Evolutionary conservation across 257 asterid species (phyloP).

Genomic region (Solanum chiquidenum): DNA sequence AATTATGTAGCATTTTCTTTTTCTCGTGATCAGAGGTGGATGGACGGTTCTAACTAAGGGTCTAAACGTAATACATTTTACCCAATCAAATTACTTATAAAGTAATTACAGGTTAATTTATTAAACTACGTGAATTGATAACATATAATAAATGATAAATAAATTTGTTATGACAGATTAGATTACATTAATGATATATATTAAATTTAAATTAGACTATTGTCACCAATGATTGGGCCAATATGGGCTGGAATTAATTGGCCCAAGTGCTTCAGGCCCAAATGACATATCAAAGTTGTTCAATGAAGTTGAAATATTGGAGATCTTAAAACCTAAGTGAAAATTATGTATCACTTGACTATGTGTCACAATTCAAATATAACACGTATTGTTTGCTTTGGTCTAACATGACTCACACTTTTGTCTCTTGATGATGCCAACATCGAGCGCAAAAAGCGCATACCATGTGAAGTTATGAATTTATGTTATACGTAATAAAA

Average conservation of each 20-base stretch:
- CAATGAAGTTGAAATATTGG: not conserved
- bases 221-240: not conserved
- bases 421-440: not conserved
- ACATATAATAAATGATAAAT: not conserved
- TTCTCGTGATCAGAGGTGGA: not conserved
- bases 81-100: not conserved
- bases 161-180: not conserved
- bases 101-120: not conserved
- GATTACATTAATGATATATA: not conserved
- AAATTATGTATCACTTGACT: not conserved
- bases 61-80: not conserved
- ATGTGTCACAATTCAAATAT: not conserved
- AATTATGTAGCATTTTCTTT: not conserved
- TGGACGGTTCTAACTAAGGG: not conserved
- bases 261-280: not conserved
- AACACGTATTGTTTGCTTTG: not conserved
- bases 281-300: not conserved
- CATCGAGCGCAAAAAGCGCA: not conserved
- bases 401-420: not conserved
- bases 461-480: not conserved
- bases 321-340: too few relatives aligned
- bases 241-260: not conserved
- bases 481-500: not conserved
- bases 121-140: not conserved
- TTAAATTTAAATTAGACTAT: too few relatives aligned